A percentile compares a stretch with the other conserved stretches of the same genome.
phyloP scores from a whole-genome alignment of 2,329 filamentous ascomycete species.

The Fusarium paranaense region DNA sequence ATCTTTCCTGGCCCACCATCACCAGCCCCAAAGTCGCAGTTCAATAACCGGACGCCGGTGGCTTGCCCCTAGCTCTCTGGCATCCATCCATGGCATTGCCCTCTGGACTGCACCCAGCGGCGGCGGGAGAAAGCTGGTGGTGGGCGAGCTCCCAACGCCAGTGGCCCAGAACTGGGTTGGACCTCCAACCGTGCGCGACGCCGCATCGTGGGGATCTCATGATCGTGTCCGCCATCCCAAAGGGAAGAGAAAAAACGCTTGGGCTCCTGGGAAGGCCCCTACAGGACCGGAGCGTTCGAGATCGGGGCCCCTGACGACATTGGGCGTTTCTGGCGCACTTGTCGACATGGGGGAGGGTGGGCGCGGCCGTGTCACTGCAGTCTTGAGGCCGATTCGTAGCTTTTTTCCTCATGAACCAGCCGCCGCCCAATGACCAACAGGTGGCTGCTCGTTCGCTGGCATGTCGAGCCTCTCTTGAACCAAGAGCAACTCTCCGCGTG shows the following conservation, averaged over 20 bases:
- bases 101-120: background rate
- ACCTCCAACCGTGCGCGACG: slow-evolving; percentile 38
- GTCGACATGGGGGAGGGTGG: slow-evolving; percentile 11
- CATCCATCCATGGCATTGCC: background rate
- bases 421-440: slow-evolving; percentile 21
- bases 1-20: slow-evolving; percentile 20
- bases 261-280: slow-evolving; percentile 31
- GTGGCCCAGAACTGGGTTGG: slow-evolving; percentile 20
- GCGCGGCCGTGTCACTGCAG: slow-evolving; percentile 14
- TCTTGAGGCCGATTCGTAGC: slow-evolving; percentile 15
- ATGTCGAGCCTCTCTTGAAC: slow-evolving; percentile 18
- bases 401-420: background rate
- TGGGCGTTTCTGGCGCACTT: slow-evolving; percentile 19
- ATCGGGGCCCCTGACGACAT: slow-evolving; percentile 39
- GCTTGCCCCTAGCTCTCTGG: slow-evolving; percentile 23
- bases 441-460: slow-evolving; percentile 21
- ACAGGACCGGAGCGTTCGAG: slow-evolving; percentile 25
- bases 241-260: slow-evolving; percentile 10
- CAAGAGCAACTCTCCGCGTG: slow-evolving; percentile 2
- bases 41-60: slow-evolving; percentile 4
- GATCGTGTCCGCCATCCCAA: slow-evolving; percentile 26
- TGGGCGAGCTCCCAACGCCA: slow-evolving; percentile 9
- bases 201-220: slow-evolving; percentile 46
- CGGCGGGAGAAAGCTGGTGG: slow-evolving; percentile 16
- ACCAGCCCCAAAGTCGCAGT: slow-evolving; percentile 8